These are phyloP conservation scores for Ulmus americana DNA, from an alignment of 331 rosid species.

Conservation along the genomic window DNA sequence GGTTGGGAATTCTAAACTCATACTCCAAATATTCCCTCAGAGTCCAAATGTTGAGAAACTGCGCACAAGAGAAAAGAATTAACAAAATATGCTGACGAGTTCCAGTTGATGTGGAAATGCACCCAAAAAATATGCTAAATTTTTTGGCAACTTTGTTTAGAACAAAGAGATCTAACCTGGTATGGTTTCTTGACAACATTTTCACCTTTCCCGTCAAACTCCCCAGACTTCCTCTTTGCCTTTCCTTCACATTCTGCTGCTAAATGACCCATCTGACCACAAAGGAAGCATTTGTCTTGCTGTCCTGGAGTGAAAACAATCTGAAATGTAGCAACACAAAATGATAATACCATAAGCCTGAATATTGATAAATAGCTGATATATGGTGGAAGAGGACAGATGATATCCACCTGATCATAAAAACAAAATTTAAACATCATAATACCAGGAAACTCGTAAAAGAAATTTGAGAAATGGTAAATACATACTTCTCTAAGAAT, in stretches of 20 bases:
- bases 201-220: slow-evolving; percentile 78
- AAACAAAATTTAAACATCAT: neutral
- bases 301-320: slow-evolving; percentile 84
- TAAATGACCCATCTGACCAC: slow-evolving; percentile 93
- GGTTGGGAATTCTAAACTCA: slow-evolving; percentile 70
- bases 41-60: slow-evolving; percentile 95
- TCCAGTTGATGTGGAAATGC: neutral
- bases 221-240: slow-evolving; percentile 79
- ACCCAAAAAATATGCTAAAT: neutral
- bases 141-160: too few relatives aligned
- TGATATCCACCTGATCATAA: too few relatives aligned
- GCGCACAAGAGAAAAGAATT: slow-evolving; percentile 11
- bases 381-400: too few relatives aligned
- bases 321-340: slow-evolving; percentile 38
- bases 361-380: too few relatives aligned
- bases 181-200: slow-evolving; percentile 66
- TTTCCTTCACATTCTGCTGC: slow-evolving; percentile 86
- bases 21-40: slow-evolving; percentile 87
- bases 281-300: slow-evolving; percentile 88
- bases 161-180: slow-evolving; percentile 49
- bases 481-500: slow-evolving; percentile 89
- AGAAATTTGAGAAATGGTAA: neutral
- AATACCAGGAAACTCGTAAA: slow-evolving; percentile 1
- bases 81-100: neutral
- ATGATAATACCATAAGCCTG: neutral